A percentile compares a stretch with the other conserved stretches of the same genome.
Evolutionary conservation across 139 green algal species (phyloP).

Genomic region (Eudorina sp.): DNA sequence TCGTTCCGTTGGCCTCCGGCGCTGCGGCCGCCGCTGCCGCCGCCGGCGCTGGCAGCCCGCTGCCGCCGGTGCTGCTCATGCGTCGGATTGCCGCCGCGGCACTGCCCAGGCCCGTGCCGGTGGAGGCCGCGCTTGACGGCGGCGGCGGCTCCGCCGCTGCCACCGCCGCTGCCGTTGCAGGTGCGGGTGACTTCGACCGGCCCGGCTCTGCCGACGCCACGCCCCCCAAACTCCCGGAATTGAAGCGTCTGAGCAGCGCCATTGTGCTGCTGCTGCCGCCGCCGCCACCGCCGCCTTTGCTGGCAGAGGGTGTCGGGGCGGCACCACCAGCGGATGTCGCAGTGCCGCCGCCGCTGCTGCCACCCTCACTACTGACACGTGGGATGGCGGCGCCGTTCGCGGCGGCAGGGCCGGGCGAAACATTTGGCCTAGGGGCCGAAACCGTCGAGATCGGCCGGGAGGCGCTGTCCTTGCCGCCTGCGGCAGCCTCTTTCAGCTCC

Average conservation of each 20-base stretch:
- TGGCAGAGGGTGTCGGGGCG: neutral
- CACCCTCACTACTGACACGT: neutral
- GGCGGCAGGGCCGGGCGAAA: too few relatives aligned
- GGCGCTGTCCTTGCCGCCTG: too few relatives aligned
- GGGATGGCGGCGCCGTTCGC: too few relatives aligned
- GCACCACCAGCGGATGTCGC: neutral
- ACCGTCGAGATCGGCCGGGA: too few relatives aligned
- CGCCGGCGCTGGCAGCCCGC: neutral
- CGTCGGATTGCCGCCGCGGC: neutral
- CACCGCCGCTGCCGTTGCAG: neutral
- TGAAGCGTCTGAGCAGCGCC: conserved; percentile 24
- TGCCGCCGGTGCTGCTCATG: neutral
- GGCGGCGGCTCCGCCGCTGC: too few relatives aligned
- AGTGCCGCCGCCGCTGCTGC: neutral
- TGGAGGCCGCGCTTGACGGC: neutral
- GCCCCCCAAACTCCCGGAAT: conserved; percentile 6
- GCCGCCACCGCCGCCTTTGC: too few relatives aligned
- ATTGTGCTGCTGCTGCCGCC: neutral
- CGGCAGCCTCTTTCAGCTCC: too few relatives aligned
- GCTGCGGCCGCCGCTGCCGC: neutral
- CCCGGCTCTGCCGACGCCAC: neutral
- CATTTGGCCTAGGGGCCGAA: too few relatives aligned
- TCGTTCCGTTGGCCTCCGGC: neutral
- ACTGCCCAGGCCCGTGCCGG: neutral
- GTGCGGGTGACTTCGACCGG: neutral